These are phyloP conservation scores for Rutstroemia sp. DNA, from an alignment of 2,329 filamentous ascomycete genomes.

Conservation along the genomic window DNA sequence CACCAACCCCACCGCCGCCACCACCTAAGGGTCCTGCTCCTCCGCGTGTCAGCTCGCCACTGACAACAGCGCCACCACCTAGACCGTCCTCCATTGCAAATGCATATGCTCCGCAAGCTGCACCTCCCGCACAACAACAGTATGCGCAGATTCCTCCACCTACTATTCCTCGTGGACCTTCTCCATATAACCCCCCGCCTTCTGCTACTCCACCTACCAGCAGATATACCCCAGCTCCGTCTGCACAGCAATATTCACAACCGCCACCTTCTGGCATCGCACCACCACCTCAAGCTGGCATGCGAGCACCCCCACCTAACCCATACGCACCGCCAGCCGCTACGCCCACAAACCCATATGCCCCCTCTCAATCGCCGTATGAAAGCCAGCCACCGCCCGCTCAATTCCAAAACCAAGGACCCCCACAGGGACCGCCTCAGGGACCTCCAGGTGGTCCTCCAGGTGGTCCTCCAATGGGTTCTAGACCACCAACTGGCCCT, in stretches of 20 bases:
- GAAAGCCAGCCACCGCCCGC: slow-evolving; percentile 36
- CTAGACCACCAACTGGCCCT: slow-evolving; percentile 37
- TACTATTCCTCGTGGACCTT: slow-evolving; percentile 65
- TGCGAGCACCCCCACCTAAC: slow-evolving; percentile 40
- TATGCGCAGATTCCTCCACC: slow-evolving; percentile 38
- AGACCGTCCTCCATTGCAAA: slow-evolving; percentile 51
- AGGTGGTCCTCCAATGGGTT: slow-evolving; percentile 31
- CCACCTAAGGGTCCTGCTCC: slow-evolving; percentile 73
- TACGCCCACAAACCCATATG: slow-evolving; percentile 49
- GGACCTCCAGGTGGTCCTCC: slow-evolving; percentile 30
- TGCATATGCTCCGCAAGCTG: slow-evolving; percentile 55
- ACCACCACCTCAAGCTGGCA: slow-evolving; percentile 35
- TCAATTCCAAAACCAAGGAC: slow-evolving; percentile 33
- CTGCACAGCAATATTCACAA: slow-evolving; percentile 45
- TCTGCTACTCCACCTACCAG: slow-evolving; percentile 60
- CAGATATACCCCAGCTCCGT: slow-evolving; percentile 66
- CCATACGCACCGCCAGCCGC: slow-evolving; percentile 36
- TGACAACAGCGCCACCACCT: slow-evolving; percentile 40
- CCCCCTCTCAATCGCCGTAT: slow-evolving; percentile 50
- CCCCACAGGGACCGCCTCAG: slow-evolving; percentile 36
- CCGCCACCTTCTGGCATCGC: slow-evolving; percentile 34
- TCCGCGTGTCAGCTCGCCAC: slow-evolving; percentile 66
- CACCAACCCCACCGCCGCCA: slow-evolving; percentile 67
- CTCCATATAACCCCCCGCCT: slow-evolving; percentile 80
- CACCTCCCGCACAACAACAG: slow-evolving; percentile 35